Evolutionary conservation across 345 rosid species (phyloP).

Genomic region (Eucalyptus sp.): DNA sequence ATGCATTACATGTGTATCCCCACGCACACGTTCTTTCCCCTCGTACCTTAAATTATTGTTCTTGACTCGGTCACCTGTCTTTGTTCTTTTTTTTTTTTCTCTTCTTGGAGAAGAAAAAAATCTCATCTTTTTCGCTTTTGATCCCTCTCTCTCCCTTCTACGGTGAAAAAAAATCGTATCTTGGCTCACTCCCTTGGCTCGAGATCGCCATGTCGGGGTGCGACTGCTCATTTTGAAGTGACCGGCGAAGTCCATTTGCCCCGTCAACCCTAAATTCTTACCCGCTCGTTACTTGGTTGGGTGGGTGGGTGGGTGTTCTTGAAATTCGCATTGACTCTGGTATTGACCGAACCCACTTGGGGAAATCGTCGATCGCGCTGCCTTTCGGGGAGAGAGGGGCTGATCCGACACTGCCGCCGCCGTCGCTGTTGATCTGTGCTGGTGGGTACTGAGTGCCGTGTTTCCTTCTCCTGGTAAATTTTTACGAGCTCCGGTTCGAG

Average conservation of each 20-base stretch:
- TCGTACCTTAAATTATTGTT: neutral
- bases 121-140: neutral
- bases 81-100: neutral
- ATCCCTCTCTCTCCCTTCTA: neutral
- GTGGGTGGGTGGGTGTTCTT: neutral
- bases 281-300: neutral
- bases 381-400: neutral
- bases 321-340: neutral
- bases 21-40: neutral
- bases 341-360: neutral
- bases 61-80: neutral
- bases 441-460: neutral
- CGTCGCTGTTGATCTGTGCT: neutral
- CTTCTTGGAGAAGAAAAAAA: neutral
- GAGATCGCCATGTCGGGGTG: neutral
- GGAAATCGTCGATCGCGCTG: neutral
- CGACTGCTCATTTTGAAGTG: neutral
- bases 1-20: neutral
- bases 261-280: neutral
- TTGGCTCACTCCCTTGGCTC: neutral
- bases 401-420: neutral
- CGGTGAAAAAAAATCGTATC: neutral
- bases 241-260: neutral
- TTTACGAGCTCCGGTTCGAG: neutral
- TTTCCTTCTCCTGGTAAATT: neutral